Conservation (phyloP, 1,284 basidiomycete species). For the Mixia osmundae region DNA sequence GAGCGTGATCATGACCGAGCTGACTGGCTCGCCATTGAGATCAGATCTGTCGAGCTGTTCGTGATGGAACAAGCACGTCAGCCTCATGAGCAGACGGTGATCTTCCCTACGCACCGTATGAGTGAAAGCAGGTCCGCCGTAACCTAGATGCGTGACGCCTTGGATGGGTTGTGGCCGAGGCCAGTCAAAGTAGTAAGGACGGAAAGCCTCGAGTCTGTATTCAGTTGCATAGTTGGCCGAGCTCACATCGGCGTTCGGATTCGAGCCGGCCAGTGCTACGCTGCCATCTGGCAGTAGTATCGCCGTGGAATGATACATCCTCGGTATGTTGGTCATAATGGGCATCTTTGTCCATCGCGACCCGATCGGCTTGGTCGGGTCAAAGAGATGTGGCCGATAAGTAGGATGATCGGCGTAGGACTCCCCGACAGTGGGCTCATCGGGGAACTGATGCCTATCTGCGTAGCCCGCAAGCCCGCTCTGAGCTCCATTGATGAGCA, state of each 20-base stretch:
- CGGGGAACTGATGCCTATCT: not conserved
- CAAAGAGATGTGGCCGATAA: conserved; percentile 22
- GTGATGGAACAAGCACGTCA: too few species aligned
- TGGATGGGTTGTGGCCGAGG: too few species aligned
- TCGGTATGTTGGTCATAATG: conserved; percentile 19
- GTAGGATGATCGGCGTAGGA: conserved; percentile 19
- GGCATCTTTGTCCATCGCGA: conserved; percentile 18
- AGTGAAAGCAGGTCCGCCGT: too few species aligned
- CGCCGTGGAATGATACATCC: conserved; percentile 27
- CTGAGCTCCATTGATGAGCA: conserved; percentile 21
- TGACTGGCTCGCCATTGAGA: too few species aligned
- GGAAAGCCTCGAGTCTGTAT: too few species aligned
- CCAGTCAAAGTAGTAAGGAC: too few species aligned
- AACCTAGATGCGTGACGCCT: too few species aligned
- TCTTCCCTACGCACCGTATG: too few species aligned
- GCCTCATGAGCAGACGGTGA: too few species aligned
- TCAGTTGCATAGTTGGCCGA: too few species aligned
- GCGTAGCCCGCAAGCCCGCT: conserved; percentile 39
- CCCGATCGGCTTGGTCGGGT: conserved; percentile 20
- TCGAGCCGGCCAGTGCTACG: conserved; percentile 25
- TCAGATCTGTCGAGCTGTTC: too few species aligned
- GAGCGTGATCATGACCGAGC: too few species aligned
- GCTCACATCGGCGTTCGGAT: conserved; percentile 19
- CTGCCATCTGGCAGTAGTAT: conserved; percentile 26
- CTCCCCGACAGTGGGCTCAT: conserved; percentile 14